These are phyloP conservation scores for Candida sakaeoensis DNA, from an alignment of 805 yeast species.

Conservation along the genomic window DNA sequence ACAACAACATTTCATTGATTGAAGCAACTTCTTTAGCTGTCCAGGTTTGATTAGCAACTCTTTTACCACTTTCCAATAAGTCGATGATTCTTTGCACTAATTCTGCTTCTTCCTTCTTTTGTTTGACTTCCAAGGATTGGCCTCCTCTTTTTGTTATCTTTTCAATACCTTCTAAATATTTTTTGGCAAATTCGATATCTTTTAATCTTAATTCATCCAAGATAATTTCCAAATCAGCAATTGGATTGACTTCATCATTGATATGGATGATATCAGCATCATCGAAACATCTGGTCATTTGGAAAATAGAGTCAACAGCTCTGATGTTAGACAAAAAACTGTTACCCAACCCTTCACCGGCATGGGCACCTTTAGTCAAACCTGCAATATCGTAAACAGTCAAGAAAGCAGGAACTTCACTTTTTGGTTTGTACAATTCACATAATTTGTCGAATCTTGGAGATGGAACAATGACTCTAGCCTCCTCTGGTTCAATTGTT, in stretches of 20 bases:
- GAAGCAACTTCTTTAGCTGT: slow-evolving; percentile 84
- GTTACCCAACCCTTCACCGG: slow-evolving; percentile 97
- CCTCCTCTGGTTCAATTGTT: slow-evolving; percentile 97
- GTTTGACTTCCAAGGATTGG: slow-evolving; percentile 83
- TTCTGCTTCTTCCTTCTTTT: slow-evolving; percentile 79
- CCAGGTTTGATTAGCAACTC: slow-evolving; percentile 88
- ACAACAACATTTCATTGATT: slow-evolving; percentile 78
- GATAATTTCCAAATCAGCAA: slow-evolving; percentile 89
- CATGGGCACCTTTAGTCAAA: slow-evolving; percentile 92
- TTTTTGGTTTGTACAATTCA: slow-evolving; percentile 74
- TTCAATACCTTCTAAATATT: slow-evolving; percentile 71
- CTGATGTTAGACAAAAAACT: slow-evolving; percentile 95
- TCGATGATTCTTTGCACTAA: slow-evolving; percentile 71
- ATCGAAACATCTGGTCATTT: slow-evolving; percentile 95
- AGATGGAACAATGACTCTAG: slow-evolving; percentile 91
- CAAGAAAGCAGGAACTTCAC: slow-evolving; percentile 86
- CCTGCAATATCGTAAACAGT: slow-evolving; percentile 98
- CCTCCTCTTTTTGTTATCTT: slow-evolving; percentile 85
- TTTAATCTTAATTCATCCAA: slow-evolving; percentile 88
- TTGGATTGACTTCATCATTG: slow-evolving; percentile 90
- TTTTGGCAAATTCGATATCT: slow-evolving; percentile 92
- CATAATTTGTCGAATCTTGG: slow-evolving; percentile 76
- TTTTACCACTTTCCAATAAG: slow-evolving; percentile 76
- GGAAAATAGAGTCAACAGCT: slow-evolving; percentile 96
- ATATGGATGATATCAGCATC: slow-evolving; percentile 97